Conservation (phyloP, 2,329 filamentous ascomycete species). For the Fusarium cyanostomum region DNA sequence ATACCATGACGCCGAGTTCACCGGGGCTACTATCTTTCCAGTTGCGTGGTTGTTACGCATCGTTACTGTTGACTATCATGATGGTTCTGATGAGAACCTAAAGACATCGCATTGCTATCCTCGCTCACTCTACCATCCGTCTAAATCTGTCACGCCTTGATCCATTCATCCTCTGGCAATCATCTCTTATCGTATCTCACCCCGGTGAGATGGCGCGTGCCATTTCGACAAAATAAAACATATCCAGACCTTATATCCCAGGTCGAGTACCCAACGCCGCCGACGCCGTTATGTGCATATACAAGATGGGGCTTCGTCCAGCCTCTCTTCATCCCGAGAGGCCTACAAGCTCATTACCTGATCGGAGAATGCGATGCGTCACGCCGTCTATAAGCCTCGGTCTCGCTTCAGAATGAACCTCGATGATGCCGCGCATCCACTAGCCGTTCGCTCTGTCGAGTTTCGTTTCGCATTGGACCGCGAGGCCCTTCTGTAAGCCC, state of each 20-base stretch:
- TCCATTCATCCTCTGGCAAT: neutral
- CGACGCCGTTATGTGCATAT: slow-evolving; percentile 35
- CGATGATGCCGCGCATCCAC: slow-evolving; percentile 4
- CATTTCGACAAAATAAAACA: slow-evolving; percentile 15
- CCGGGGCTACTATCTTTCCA: no score
- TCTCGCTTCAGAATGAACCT: slow-evolving; percentile 18
- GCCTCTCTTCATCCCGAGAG: neutral
- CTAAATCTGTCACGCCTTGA: slow-evolving; percentile 1
- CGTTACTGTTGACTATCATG: no score
- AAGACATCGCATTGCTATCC: neutral
- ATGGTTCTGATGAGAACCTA: no score
- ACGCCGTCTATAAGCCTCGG: slow-evolving; percentile 22
- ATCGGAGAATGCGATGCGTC: slow-evolving; percentile 13
- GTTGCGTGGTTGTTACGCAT: no score
- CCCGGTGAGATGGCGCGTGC: neutral
- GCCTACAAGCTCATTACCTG: neutral
- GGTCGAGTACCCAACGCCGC: slow-evolving; percentile 34
- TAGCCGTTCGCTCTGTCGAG: slow-evolving; percentile 14
- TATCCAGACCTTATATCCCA: slow-evolving; percentile 27
- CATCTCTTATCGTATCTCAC: neutral
- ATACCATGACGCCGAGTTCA: no score
- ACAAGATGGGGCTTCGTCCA: slow-evolving; percentile 18
- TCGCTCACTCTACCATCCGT: slow-evolving; percentile 1
- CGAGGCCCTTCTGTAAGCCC: slow-evolving; percentile 27
- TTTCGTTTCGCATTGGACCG: slow-evolving; percentile 34